phyloP scores from a whole-genome alignment of 2,329 filamentous ascomycete species.

The Xylariaceae sp. region DNA sequence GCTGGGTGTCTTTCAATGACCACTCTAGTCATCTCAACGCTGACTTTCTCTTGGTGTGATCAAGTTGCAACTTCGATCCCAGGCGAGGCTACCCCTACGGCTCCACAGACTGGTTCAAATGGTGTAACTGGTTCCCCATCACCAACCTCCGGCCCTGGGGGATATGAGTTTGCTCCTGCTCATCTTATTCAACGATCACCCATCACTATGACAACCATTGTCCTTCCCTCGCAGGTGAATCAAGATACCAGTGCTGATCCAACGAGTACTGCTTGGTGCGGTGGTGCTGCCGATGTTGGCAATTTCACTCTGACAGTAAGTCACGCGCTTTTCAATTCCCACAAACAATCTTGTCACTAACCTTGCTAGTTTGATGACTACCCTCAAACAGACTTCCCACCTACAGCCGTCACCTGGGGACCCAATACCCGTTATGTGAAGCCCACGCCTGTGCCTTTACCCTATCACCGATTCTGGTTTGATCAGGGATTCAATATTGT shows the following conservation, averaged over 20 bases:
- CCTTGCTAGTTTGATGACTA: conserved; percentile 26
- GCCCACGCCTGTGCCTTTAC: conserved; percentile 25
- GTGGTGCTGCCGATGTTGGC: conserved; percentile 22
- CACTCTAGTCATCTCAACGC: conserved; percentile 25
- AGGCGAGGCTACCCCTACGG: conserved; percentile 6
- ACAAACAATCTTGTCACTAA: background rate
- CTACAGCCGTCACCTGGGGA: conserved; percentile 12
- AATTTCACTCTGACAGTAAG: conserved; percentile 30
- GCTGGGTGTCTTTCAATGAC: conserved; percentile 25
- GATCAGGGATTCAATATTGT: conserved; percentile 24
- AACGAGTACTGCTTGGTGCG: conserved; percentile 19
- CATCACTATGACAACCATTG: conserved; percentile 20
- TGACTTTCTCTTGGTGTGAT: conserved; percentile 30
- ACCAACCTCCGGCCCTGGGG: conserved; percentile 15
- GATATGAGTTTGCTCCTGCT: conserved; percentile 23
- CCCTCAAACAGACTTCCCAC: conserved; percentile 20
- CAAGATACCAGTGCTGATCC: conserved; percentile 8
- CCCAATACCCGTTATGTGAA: conserved; percentile 14
- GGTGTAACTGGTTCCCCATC: conserved; percentile 3
- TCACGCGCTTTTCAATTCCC: background rate
- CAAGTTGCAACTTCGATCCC: conserved; percentile 21
- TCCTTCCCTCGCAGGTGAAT: conserved; percentile 15
- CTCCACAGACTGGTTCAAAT: conserved; percentile 7
- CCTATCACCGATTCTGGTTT: conserved; percentile 31
- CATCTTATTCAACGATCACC: conserved; percentile 13